phyloP scores from a whole-genome alignment of 2,329 filamentous ascomycete species.

The Ilyonectria mors-panacis region DNA sequence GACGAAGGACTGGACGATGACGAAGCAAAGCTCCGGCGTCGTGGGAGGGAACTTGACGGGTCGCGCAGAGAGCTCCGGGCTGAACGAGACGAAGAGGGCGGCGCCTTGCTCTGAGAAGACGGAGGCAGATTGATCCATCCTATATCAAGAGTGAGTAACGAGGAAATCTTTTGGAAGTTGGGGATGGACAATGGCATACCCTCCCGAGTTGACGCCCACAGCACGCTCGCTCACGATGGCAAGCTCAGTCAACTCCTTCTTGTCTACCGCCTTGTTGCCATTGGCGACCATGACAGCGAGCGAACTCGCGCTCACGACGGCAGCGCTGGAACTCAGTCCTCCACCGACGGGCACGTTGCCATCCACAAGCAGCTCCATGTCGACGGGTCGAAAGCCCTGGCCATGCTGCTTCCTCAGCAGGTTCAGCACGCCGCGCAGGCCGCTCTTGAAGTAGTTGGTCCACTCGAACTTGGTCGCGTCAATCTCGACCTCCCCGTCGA shows the following conservation, averaged over 20 bases:
- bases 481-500: constrained; percentile 78
- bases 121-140: constrained; percentile 98
- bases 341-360: constrained; percentile 93
- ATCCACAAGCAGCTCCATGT: constrained; percentile 91
- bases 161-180: background rate
- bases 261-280: constrained; percentile 83
- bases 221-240: constrained; percentile 95
- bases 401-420: constrained; percentile 79
- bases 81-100: constrained; percentile 92
- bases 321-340: constrained; percentile 93
- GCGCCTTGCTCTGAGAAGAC: constrained; percentile 91
- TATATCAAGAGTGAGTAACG: constrained; percentile 55
- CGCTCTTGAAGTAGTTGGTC: constrained; percentile 99
- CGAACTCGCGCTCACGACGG: constrained; percentile 91
- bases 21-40: constrained; percentile 86
- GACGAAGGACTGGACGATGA: constrained; percentile 95
- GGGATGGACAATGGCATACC: constrained; percentile 65
- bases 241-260: constrained; percentile 91
- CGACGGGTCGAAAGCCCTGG: constrained; percentile 72
- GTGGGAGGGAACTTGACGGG: constrained; percentile 88
- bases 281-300: constrained; percentile 91
- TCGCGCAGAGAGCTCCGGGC: constrained; percentile 80
- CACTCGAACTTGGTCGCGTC: constrained; percentile 90
- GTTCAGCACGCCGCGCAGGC: constrained; percentile 84
- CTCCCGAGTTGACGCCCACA: constrained; percentile 96